Evolutionary conservation across 257 asterid species (phyloP).

Genomic region (Solanum appendiculatum): DNA sequence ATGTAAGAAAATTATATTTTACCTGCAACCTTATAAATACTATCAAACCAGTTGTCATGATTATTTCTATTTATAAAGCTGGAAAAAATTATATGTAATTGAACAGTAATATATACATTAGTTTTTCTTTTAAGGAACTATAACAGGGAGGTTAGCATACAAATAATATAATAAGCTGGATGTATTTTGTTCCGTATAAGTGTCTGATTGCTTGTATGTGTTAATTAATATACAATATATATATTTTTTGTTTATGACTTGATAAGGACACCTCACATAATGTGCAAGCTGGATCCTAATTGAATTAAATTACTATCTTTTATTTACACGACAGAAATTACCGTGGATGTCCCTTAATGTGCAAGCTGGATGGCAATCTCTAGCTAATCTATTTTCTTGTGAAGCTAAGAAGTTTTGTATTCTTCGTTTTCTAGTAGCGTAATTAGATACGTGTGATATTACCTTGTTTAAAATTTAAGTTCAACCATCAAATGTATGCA

Average conservation of each 20-base stretch:
- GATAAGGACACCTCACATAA: background rate
- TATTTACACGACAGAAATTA: background rate
- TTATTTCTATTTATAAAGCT: background rate
- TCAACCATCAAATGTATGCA: background rate
- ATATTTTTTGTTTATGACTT: background rate
- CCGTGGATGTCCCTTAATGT: background rate
- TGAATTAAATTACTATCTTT: background rate
- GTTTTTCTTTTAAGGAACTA: background rate
- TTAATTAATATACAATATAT: background rate
- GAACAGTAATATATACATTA: background rate
- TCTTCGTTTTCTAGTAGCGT: background rate
- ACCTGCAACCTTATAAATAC: background rate
- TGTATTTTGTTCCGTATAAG: background rate
- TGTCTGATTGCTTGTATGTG: background rate
- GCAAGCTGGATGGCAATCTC: too few species aligned
- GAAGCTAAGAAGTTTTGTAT: background rate
- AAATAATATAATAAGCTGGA: background rate
- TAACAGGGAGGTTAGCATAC: background rate
- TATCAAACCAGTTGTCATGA: background rate
- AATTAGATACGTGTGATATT: background rate
- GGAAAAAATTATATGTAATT: background rate
- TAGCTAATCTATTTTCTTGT: too few species aligned
- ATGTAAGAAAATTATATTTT: background rate
- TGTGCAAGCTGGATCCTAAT: background rate
- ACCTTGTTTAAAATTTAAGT: background rate